Conservation (phyloP, 495 filamentous ascomycete species). For the Talaromyces trachyspermus region DNA sequence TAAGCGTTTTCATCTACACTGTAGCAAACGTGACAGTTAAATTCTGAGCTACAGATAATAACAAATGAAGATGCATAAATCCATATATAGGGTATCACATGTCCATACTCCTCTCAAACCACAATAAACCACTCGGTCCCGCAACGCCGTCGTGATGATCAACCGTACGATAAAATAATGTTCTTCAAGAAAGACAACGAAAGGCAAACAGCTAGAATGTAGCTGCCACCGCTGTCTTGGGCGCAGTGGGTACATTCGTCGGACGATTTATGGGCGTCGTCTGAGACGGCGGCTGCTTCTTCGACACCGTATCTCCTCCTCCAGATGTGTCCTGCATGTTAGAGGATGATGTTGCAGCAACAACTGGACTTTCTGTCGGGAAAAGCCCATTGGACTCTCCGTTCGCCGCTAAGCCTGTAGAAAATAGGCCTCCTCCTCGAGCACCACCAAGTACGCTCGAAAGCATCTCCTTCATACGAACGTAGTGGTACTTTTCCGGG, state of each 20-base stretch:
- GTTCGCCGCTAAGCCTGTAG: slow-evolving; percentile 28
- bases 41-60: too few relatives aligned
- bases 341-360: not conserved
- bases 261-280: slow-evolving; percentile 1
- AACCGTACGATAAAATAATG: too few relatives aligned
- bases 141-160: too few relatives aligned
- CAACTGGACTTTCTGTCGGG: slow-evolving; percentile 2
- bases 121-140: too few relatives aligned
- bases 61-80: too few relatives aligned
- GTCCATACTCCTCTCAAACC: too few relatives aligned
- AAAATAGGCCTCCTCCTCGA: slow-evolving; percentile 39
- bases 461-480: slow-evolving; percentile 85
- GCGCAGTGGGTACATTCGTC: slow-evolving; percentile 9
- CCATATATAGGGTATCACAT: too few relatives aligned
- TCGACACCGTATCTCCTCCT: slow-evolving; percentile 10
- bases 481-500: slow-evolving; percentile 69
- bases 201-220: too few relatives aligned
- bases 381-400: slow-evolving; percentile 2
- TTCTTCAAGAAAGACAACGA: too few relatives aligned
- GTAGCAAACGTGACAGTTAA: too few relatives aligned
- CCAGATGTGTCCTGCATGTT: slow-evolving; percentile 13
- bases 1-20: too few relatives aligned
- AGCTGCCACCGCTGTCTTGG: slow-evolving; percentile 19
- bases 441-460: slow-evolving; percentile 57
- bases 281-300: slow-evolving; percentile 18